Evolutionary conservation across 768 basidiomycete species (phyloP), one percentile per base, ranked within the genome.

Genomic region (Tulasnella sp.): DNA sequence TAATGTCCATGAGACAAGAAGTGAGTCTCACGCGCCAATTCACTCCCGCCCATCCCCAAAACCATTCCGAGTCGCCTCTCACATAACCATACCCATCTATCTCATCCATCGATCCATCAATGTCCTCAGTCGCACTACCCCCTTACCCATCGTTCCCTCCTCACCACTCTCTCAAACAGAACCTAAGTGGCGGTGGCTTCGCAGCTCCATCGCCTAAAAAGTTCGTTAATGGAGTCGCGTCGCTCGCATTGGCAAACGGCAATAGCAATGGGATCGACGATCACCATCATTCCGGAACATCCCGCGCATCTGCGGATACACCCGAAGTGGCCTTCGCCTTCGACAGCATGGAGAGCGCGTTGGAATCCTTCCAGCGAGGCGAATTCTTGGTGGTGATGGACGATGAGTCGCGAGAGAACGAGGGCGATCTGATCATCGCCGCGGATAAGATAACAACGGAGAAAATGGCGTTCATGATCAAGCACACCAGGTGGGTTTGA

Each of bases 391-490:
- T 99, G 1, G 96, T 98, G 4, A 92, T 97, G 86, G 96, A 99
- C 70, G 95, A 98, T 72, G 89, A 96, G 72, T 77, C 78, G 64
- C 77, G 96, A 61, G 96, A 99, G 74, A 99, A 99, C 70, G 96
- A 99, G 70, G 95, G 96, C 1, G 96, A 99, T 71, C 74, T 99
- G 60, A 91, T 97, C 68, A 86, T 92, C 67, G 83, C 95, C 13
- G 96, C 83, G 2, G 77, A 78, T 24, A 80, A 83, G 53, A 84
- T 89, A 65, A 91, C 93, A 41, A 89, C 91, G 1, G 89, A 97
- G 72, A 89, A 93, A 68, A 98, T 99, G 96, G 95, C 96, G 0
- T 99, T 91, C 91, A 87, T 99, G 80, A 93, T 99, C 70, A 86
- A 87, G 68, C 85, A 94, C 70, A 90, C 92, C 0, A 96, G 92